Evolutionary conservation across 2,329 filamentous ascomycete species (phyloP), one percentile per base, ranked within the genome.

Genomic region (Thelonectria olida): DNA sequence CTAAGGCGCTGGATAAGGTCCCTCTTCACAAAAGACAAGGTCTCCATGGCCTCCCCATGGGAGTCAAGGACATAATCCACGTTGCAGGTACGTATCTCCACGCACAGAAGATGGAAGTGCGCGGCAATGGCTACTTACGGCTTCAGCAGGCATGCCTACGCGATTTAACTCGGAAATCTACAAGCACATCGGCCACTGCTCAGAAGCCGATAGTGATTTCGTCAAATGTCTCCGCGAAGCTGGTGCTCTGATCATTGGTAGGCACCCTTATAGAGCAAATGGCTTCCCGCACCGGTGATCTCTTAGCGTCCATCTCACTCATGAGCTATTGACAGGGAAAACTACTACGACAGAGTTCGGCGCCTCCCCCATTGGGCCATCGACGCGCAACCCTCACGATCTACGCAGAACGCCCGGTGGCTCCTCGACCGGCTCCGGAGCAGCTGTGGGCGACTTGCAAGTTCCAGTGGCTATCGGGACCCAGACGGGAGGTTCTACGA

Each of bases 341-440:
- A 77, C 76, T 1, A 84, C 82, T 0, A 90, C 87, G 0, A 89
- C 88, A 0, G 86, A 90, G 69, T 90, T 90, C 65, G 85, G 87
- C 0, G 81, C 83, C 2, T 85, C 81, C 0, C 79, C 77, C 0
- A 73, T 78, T 12, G 86, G 87, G 0, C 79, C 82, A 0, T 78
- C 78, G 45, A 87, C 86, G 0, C 68, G 75, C 4, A 91, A 91
- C 68, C 85, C 88, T 0, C 91, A 92, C 65, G 88, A 91, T 71
- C 73, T 78, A 1, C 82, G 80, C 0, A 82, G 90, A 5, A 90
- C 88, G 13, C 72, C 88, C 19, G 68, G 68, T 1, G 70, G 70
- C 20, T 91, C 88, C 0, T 90, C 88, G 0, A 87, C 88, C 0
- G 89, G 90, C 0, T 90, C 88, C 0, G 89, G 81, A 0, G 88